Evolutionary conservation across 805 yeast species (phyloP).

Genomic region (Blastobotrys parvus): DNA sequence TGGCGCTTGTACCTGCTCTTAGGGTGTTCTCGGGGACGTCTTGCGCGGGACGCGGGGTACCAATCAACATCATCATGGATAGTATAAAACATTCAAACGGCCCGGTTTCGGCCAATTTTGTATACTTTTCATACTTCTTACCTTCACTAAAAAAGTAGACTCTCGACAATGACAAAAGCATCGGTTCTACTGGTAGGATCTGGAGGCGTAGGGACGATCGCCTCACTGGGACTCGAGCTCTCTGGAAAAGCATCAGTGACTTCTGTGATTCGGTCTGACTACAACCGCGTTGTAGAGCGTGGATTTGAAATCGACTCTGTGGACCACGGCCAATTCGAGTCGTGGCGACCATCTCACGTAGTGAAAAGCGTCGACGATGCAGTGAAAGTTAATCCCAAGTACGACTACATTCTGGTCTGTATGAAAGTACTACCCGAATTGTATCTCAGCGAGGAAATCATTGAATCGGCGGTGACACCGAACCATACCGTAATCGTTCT

Average conservation of each 20-base stretch:
- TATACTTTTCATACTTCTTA: no score
- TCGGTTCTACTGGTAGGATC: constrained; percentile 62
- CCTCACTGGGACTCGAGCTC: constrained; percentile 52
- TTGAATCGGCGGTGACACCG: constrained; percentile 40
- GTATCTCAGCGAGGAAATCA: constrained; percentile 42
- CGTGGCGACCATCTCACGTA: constrained; percentile 45
- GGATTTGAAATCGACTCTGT: constrained; percentile 56
- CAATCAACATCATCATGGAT: no score
- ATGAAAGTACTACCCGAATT: constrained; percentile 65
- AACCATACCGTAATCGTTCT: constrained; percentile 43
- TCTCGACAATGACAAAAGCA: constrained; percentile 8
- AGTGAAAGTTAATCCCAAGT: constrained; percentile 30
- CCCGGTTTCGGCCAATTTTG: no score
- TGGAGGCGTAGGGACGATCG: constrained; percentile 82
- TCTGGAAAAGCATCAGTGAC: constrained; percentile 47
- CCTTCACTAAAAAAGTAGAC: no score
- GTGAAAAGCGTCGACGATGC: constrained; percentile 39
- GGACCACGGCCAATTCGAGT: constrained; percentile 48
- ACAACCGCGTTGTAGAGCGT: constrained; percentile 38
- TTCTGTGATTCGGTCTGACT: constrained; percentile 58
- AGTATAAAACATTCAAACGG: no score
- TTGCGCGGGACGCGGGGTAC: no score
- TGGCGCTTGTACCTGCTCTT: no score
- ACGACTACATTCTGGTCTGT: constrained; percentile 51
- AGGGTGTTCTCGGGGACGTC: no score